Conservation (phyloP, 169 alveolate genomes). For the Babesia ovis region DNA sequence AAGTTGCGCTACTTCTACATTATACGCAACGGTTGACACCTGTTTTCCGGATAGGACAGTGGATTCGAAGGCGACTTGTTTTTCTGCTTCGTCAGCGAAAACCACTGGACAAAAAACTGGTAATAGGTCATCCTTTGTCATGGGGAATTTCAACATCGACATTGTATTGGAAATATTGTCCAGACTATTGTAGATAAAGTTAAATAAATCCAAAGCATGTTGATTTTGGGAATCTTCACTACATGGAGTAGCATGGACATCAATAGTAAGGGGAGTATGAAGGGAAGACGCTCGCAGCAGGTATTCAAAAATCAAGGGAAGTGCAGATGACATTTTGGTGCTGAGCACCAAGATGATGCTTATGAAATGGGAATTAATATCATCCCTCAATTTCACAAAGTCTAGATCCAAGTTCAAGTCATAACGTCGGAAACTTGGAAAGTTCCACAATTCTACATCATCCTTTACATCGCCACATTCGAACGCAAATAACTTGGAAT, state of each 20-base stretch:
- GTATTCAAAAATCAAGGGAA: constrained; percentile 14
- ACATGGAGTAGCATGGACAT: background rate
- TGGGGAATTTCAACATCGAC: constrained; percentile 8
- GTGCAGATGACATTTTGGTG: constrained; percentile 22
- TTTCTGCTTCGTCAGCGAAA: constrained; percentile 42
- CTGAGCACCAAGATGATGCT: constrained; percentile 2
- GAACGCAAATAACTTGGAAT: background rate
- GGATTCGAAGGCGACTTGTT: constrained; percentile 37
- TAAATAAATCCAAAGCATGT: background rate
- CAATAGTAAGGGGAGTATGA: background rate
- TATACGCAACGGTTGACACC: constrained; percentile 9
- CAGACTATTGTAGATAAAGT: constrained; percentile 1
- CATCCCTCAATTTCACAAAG: background rate
- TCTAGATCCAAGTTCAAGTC: background rate
- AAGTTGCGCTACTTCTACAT: constrained; percentile 9
- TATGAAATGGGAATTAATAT: background rate
- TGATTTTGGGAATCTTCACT: background rate
- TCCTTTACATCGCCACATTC: background rate
- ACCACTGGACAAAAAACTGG: constrained; percentile 56
- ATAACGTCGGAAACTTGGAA: background rate
- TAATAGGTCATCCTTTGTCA: constrained; percentile 12
- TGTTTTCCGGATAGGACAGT: constrained; percentile 5
- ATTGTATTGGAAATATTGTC: background rate
- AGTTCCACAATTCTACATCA: constrained; percentile 1
- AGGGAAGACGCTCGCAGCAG: constrained; percentile 29